Conservation (phyloP, 179 eudicot species). For the Vitellaria paradoxa region DNA sequence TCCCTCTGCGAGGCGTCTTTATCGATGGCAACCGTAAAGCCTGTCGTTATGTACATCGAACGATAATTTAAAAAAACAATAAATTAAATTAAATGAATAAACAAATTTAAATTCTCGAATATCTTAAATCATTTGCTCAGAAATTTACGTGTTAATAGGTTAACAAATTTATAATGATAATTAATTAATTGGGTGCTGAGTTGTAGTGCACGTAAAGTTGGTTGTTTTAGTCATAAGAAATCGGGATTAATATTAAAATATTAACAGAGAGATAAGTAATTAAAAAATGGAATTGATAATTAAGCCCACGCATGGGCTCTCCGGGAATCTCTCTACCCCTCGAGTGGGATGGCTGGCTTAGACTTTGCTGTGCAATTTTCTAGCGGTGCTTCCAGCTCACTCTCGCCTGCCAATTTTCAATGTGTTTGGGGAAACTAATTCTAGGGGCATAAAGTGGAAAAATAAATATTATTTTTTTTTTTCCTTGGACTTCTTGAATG, state of each 20-base stretch:
- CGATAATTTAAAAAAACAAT: no score
- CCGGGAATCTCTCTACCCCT: constrained; percentile 50
- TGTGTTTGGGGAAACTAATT: constrained; percentile 17
- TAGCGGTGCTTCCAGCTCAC: neutral
- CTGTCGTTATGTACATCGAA: neutral
- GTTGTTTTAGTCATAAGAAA: constrained; percentile 5
- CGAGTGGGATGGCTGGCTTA: constrained; percentile 29
- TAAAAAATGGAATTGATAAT: constrained; percentile 16
- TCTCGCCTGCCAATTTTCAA: constrained; percentile 13
- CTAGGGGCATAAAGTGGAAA: neutral
- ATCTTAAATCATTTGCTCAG: neutral
- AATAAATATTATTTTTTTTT: constrained; percentile 2
- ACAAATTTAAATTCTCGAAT: neutral
- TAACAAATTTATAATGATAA: neutral
- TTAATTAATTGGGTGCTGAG: constrained; percentile 13
- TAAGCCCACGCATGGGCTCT: constrained; percentile 48
- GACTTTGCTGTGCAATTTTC: constrained; percentile 9
- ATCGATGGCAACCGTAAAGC: constrained; percentile 2
- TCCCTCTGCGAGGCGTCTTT: constrained; percentile 5
- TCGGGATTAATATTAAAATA: constrained; percentile 10
- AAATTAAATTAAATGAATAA: neutral
- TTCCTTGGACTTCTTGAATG: neutral
- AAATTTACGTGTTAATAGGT: neutral
- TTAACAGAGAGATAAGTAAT: neutral
- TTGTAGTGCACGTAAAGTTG: constrained; percentile 22